Conservation (phyloP, 2,329 filamentous ascomycete species). For the Pseudogymnoascus verrucosus region DNA sequence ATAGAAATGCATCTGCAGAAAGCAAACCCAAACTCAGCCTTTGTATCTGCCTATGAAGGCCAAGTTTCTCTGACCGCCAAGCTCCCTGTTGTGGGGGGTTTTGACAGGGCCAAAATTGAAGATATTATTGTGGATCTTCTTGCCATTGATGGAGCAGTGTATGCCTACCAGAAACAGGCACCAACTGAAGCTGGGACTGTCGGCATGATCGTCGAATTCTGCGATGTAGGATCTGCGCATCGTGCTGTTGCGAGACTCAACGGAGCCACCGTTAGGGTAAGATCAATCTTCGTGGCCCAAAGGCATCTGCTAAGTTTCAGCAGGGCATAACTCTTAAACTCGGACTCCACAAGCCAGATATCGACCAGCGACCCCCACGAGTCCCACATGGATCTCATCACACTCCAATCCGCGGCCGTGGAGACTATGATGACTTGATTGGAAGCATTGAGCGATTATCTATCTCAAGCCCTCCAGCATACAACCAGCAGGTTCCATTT, state of each 20-base stretch:
- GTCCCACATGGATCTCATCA: neutral
- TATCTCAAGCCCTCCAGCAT: neutral
- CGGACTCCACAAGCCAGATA: constrained; percentile 10
- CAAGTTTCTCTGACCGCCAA: constrained; percentile 46
- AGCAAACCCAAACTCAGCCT: constrained; percentile 24
- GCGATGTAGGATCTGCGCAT: constrained; percentile 39
- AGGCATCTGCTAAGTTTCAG: neutral
- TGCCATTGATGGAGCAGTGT: constrained; percentile 41
- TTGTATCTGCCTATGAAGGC: constrained; percentile 43
- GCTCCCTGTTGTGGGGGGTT: constrained; percentile 19
- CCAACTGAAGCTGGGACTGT: constrained; percentile 37
- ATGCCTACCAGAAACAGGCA: constrained; percentile 40
- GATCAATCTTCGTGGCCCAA: neutral
- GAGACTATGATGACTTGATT: constrained; percentile 3
- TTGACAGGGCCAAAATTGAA: constrained; percentile 28
- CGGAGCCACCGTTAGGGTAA: constrained; percentile 25
- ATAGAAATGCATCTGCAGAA: constrained; percentile 18
- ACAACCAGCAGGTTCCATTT: neutral
- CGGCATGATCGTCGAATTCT: constrained; percentile 45
- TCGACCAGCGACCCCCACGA: neutral
- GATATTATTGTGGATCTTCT: constrained; percentile 36
- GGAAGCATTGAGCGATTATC: constrained; percentile 9
- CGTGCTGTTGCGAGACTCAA: constrained; percentile 35
- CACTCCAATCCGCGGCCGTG: constrained; percentile 9
- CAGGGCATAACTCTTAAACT: constrained; percentile 8